These are phyloP conservation scores for Podaxis sp. DNA, from an alignment of 768 basidiomycete species.

Conservation along the genomic window DNA sequence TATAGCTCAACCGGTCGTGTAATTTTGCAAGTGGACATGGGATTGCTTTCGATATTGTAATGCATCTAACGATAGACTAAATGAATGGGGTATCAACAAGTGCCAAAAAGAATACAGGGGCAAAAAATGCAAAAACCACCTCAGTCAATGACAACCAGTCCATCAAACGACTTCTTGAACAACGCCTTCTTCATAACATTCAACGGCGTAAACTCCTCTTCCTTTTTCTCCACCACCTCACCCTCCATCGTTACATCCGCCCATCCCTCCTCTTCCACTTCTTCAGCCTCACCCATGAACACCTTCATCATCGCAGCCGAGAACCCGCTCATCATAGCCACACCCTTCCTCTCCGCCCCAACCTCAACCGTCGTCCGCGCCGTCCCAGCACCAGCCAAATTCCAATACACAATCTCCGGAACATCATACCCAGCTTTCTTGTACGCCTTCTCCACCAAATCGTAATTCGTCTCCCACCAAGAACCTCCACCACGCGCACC, in stretches of 20 bases:
- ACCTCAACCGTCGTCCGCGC: slow-evolving; percentile 47
- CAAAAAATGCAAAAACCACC: not conserved
- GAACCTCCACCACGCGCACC: not conserved
- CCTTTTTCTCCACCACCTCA: slow-evolving; percentile 27
- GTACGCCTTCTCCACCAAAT: slow-evolving; percentile 54
- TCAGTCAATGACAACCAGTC: slow-evolving; percentile 58
- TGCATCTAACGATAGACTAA: not conserved
- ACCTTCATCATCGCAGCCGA: slow-evolving; percentile 69
- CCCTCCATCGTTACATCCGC: slow-evolving; percentile 35
- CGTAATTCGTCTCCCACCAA: slow-evolving; percentile 64
- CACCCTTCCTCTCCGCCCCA: slow-evolving; percentile 52
- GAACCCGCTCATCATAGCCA: slow-evolving; percentile 70
- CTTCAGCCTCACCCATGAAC: slow-evolving; percentile 58
- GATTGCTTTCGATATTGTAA: not conserved
- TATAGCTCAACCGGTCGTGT: too few relatives aligned
- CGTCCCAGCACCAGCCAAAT: slow-evolving; percentile 36
- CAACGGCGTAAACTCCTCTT: slow-evolving; percentile 37
- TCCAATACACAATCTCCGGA: slow-evolving; percentile 76
- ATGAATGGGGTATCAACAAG: not conserved
- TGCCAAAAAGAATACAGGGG: not conserved
- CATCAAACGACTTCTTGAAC: slow-evolving; percentile 51
- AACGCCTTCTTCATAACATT: slow-evolving; percentile 49
- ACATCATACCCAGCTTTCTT: slow-evolving; percentile 64
- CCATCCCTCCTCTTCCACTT: slow-evolving; percentile 28
- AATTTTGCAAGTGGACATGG: not conserved